Conservation (phyloP, 2,329 filamentous ascomycete species). For the Kalmusia sp. region DNA sequence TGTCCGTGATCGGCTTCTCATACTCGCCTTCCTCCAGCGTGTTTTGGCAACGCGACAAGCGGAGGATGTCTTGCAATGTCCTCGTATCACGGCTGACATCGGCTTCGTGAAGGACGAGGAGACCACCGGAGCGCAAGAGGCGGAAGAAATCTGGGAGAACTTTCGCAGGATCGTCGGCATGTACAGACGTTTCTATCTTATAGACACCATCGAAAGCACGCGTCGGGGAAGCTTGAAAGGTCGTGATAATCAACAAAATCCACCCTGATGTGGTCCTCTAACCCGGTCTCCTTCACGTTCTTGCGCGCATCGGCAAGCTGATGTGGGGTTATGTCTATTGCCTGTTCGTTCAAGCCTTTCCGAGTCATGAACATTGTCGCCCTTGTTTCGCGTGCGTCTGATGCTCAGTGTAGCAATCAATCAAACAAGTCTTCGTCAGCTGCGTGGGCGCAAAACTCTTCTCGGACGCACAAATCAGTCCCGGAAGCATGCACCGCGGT, state of each 20-base stretch:
- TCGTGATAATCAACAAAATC: slow-evolving; percentile 60
- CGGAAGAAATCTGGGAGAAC: slow-evolving; percentile 58
- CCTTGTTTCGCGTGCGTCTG: too few relatives aligned
- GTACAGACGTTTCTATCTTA: slow-evolving; percentile 64
- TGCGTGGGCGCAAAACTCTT: too few relatives aligned
- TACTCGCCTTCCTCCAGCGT: slow-evolving; percentile 47
- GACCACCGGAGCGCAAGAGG: slow-evolving; percentile 57
- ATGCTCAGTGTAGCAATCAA: too few relatives aligned
- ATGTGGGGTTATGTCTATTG: slow-evolving; percentile 58
- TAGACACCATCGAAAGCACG: slow-evolving; percentile 60
- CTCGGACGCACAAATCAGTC: too few relatives aligned
- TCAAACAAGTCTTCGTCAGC: too few relatives aligned
- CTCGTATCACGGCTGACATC: slow-evolving; percentile 37
- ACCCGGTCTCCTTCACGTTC: slow-evolving; percentile 47
- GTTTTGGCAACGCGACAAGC: slow-evolving; percentile 28
- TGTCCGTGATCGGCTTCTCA: slow-evolving; percentile 45
- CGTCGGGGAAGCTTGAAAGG: slow-evolving; percentile 49
- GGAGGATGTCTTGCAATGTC: slow-evolving; percentile 21
- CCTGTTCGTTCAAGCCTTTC: slow-evolving; percentile 45
- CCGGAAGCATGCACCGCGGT: too few relatives aligned
- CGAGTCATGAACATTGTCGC: slow-evolving; percentile 57
- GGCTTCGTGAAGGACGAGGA: slow-evolving; percentile 56
- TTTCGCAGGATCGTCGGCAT: slow-evolving; percentile 56
- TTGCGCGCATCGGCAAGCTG: slow-evolving; percentile 55
- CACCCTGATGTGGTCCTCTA: slow-evolving; percentile 49